Conservation (phyloP, 345 rosid genomes). For the Chamaenerion angustifolium region DNA sequence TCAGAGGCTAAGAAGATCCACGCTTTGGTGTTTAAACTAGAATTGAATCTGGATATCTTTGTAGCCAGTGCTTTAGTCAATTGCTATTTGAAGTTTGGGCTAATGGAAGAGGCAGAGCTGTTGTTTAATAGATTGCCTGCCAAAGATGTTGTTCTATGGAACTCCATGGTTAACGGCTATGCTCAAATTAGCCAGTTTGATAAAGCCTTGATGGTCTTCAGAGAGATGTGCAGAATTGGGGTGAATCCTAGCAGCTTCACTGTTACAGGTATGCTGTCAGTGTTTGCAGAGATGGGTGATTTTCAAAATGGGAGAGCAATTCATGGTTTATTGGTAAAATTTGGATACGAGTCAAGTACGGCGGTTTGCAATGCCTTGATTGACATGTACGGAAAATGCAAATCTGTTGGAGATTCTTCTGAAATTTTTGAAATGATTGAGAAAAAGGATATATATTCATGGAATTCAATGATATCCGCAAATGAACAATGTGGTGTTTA, state of each 20-base stretch:
- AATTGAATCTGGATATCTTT: constrained; percentile 33
- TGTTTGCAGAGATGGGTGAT: constrained; percentile 28
- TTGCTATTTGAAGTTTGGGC: constrained; percentile 24
- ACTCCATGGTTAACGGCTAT: constrained; percentile 49
- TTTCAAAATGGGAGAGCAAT: constrained; percentile 24
- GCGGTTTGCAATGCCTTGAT: constrained; percentile 43
- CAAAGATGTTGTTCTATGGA: constrained; percentile 50
- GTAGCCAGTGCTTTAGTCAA: constrained; percentile 40
- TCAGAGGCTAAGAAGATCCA: constrained; percentile 36
- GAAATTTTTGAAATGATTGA: constrained; percentile 30
- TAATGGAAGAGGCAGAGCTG: constrained; percentile 27
- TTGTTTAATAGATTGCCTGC: constrained; percentile 45
- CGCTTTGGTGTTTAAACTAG: constrained; percentile 36
- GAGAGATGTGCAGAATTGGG: constrained; percentile 28
- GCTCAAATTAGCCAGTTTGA: constrained; percentile 29
- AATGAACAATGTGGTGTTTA: constrained; percentile 46
- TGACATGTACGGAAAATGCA: constrained; percentile 65
- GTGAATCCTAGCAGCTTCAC: constrained; percentile 24
- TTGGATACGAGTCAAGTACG: constrained; percentile 20
- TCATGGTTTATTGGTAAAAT: constrained; percentile 35
- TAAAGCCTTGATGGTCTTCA: constrained; percentile 29
- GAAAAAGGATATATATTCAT: constrained; percentile 37
- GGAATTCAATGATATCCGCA: constrained; percentile 49
- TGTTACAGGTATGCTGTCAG: constrained; percentile 36
- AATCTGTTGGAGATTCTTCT: constrained; percentile 24